phyloP scores from a whole-genome alignment of 129 eudicot genomes.

The Scalesia atractyloides region DNA sequence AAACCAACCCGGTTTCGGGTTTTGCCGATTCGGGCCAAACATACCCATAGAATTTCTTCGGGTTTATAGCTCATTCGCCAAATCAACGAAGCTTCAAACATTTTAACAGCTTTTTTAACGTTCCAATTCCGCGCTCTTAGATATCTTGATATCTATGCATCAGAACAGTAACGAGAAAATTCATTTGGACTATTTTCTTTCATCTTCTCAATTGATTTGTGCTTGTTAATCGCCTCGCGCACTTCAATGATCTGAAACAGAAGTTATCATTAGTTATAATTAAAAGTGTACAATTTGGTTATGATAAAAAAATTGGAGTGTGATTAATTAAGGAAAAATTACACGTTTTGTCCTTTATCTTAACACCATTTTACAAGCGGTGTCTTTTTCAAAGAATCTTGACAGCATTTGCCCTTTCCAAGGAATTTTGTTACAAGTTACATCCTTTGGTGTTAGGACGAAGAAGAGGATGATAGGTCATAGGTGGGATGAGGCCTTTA shows the following conservation, averaged over 20 bases:
- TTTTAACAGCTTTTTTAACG: constrained; percentile 68
- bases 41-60: constrained; percentile 80
- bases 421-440: too few species aligned
- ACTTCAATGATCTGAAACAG: constrained; percentile 45
- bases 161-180: constrained; percentile 50
- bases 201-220: constrained; percentile 44
- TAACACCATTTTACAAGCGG: too few species aligned
- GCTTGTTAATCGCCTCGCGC: constrained; percentile 48
- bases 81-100: constrained; percentile 67
- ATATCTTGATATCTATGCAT: constrained; percentile 64
- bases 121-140: constrained; percentile 81
- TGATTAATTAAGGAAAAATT: too few species aligned
- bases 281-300: not conserved
- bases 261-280: not conserved
- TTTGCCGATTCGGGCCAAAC: not conserved
- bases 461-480: too few species aligned
- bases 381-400: too few species aligned
- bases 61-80: constrained; percentile 81
- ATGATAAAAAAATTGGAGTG: too few species aligned
- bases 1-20: not conserved
- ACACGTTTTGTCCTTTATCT: too few species aligned
- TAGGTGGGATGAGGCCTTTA: too few species aligned
- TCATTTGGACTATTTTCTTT: constrained; percentile 44
- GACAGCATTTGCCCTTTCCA: too few species aligned
- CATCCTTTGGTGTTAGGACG: too few species aligned